Percentiles rank a stretch among this genome's conserved stretches.
phyloP scores from a whole-genome alignment of 352 stramenopile genomes.

The Phytopythium oedochilum region DNA sequence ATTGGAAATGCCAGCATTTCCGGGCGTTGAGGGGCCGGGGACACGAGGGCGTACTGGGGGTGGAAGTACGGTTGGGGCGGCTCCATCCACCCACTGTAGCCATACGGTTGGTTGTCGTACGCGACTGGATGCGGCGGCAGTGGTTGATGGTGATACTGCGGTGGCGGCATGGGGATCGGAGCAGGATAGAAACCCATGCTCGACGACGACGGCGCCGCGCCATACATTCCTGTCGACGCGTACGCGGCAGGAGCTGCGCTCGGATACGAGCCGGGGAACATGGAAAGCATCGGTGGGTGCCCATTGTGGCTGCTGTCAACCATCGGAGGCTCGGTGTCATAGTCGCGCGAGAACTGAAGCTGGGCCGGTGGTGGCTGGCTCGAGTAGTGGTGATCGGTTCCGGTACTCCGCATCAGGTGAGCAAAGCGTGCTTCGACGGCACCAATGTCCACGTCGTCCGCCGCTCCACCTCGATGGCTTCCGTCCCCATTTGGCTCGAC shows the following conservation, averaged over 20 bases:
- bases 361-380: slow-evolving; percentile 8
- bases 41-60: background rate
- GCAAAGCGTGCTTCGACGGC: slow-evolving; percentile 75
- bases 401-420: slow-evolving; percentile 65
- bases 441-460: slow-evolving; percentile 66
- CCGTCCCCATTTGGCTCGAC: background rate
- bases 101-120: background rate
- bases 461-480: slow-evolving; percentile 3
- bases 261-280: slow-evolving; percentile 10
- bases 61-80: background rate
- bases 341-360: background rate
- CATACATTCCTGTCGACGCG: slow-evolving; percentile 7
- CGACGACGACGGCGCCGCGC: slow-evolving; percentile 6
- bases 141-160: background rate
- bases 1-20: background rate
- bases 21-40: background rate
- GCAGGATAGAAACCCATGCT: slow-evolving; percentile 13
- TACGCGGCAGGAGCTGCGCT: slow-evolving; percentile 1
- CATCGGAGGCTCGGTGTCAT: background rate
- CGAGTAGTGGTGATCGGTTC: slow-evolving; percentile 20
- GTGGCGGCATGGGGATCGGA: background rate
- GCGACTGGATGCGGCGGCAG: background rate
- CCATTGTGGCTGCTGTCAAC: background rate
- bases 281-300: background rate
- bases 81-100: slow-evolving; percentile 6